These are phyloP conservation scores for Porphyrellus cyaneotinctus DNA, from an alignment of 768 basidiomycete genomes.

Conservation along the genomic window DNA sequence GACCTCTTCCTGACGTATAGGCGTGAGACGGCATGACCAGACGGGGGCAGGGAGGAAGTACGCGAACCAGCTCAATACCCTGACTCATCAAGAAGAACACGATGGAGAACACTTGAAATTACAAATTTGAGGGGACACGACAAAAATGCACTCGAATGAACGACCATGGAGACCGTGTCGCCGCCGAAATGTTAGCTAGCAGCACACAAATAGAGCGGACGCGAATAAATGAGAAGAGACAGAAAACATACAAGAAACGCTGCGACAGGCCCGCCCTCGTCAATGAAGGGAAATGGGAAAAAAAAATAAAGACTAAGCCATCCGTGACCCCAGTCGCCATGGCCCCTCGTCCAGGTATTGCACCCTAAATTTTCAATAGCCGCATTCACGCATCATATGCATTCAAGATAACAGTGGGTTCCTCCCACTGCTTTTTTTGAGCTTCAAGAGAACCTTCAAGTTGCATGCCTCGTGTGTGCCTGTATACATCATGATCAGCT, in stretches of 20 bases:
- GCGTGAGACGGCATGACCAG: background rate
- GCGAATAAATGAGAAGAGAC: too few species aligned
- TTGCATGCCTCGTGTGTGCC: background rate
- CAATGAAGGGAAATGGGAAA: too few species aligned
- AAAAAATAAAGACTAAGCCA: too few species aligned
- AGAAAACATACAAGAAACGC: too few species aligned
- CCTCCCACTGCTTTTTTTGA: background rate
- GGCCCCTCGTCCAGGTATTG: too few species aligned
- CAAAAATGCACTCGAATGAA: background rate
- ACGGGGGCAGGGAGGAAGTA: too few species aligned
- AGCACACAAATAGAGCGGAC: background rate
- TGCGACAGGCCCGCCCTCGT: too few species aligned
- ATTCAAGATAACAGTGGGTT: background rate
- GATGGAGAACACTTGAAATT: background rate
- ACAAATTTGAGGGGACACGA: background rate
- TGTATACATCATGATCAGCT: constrained; percentile 2
- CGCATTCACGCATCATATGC: background rate
- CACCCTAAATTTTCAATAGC: too few species aligned
- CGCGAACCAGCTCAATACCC: too few species aligned
- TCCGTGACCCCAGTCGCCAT: too few species aligned
- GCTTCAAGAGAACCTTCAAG: background rate
- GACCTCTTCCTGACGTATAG: background rate
- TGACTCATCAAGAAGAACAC: background rate
- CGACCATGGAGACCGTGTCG: background rate
- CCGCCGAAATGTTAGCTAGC: background rate